phyloP scores from a whole-genome alignment of 495 filamentous ascomycete species.

The Daldinia loculata region DNA sequence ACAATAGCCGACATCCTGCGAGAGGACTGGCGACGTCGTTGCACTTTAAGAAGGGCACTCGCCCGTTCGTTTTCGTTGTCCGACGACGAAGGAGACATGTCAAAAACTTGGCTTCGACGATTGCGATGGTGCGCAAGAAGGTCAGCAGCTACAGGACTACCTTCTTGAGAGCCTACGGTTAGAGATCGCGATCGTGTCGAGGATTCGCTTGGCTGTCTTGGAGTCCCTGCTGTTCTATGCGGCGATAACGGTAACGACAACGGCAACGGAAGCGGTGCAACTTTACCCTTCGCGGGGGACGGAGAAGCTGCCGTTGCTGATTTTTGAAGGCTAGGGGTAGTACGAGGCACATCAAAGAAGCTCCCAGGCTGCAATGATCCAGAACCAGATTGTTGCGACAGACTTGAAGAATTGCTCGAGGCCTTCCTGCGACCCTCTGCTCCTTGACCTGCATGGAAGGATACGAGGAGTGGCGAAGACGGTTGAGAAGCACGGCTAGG shows the following conservation, averaged over 20 bases:
- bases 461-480: conserved; percentile 91
- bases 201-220: conserved; percentile 56
- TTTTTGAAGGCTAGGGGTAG: conserved; percentile 67
- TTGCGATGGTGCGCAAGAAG: conserved; percentile 82
- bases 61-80: conserved; percentile 95
- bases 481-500: conserved; percentile 90
- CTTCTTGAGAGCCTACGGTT: conserved; percentile 94
- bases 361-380: conserved; percentile 76
- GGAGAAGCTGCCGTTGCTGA: conserved; percentile 67
- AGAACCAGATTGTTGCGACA: conserved; percentile 77
- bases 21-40: conserved; percentile 89
- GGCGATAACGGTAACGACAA: conserved; percentile 59
- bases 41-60: conserved; percentile 91
- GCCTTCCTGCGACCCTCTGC: conserved; percentile 65
- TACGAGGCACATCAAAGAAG: conserved; percentile 74
- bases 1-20: conserved; percentile 89
- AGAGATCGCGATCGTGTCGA: conserved; percentile 79
- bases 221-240: conserved; percentile 59
- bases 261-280: conserved; percentile 59
- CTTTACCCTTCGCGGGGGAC: conserved; percentile 78
- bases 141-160: conserved; percentile 73
- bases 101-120: conserved; percentile 91
- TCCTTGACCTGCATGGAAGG: conserved; percentile 80
- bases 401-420: conserved; percentile 84
- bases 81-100: conserved; percentile 96